phyloP scores from a whole-genome alignment of 2,329 filamentous ascomycete genomes.

The Septoria linicola region DNA sequence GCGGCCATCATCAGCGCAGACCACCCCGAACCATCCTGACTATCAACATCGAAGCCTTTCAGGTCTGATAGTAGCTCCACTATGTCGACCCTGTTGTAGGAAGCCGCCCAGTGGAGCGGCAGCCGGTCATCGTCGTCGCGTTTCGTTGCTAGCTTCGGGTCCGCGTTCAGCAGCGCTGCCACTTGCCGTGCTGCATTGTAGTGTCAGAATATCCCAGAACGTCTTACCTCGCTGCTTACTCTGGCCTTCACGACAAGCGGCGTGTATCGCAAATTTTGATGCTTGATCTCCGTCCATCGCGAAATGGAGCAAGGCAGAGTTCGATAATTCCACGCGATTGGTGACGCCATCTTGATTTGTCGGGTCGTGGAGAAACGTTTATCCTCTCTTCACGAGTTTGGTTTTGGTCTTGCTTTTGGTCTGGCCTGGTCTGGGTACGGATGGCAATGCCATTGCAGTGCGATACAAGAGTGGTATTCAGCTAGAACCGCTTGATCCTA shows the following conservation, averaged over 20 bases:
- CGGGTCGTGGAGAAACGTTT: neutral
- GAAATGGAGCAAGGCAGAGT: neutral
- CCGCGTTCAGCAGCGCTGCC: conserved; percentile 73
- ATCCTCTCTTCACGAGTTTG: neutral
- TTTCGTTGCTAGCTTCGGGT: conserved; percentile 72
- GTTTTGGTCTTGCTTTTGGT: no score
- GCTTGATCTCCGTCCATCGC: conserved; percentile 38
- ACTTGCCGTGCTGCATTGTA: conserved; percentile 59
- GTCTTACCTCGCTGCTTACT: conserved; percentile 52
- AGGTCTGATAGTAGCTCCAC: conserved; percentile 68
- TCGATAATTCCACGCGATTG: neutral
- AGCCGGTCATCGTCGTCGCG: conserved; percentile 84
- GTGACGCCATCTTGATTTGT: conserved; percentile 9
- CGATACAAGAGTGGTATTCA: neutral
- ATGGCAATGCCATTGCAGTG: neutral
- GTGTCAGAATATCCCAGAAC: conserved; percentile 6
- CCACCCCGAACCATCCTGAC: conserved; percentile 78
- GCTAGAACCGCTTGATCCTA: neutral
- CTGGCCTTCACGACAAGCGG: conserved; percentile 80
- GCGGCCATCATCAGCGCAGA: conserved; percentile 81
- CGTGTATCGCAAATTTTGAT: conserved; percentile 79
- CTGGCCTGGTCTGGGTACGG: no score
- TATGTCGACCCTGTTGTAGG: conserved; percentile 75
- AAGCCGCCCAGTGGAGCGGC: conserved; percentile 90
- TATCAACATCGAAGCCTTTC: conserved; percentile 79